Conservation (phyloP, 441 rosid species). For the Populus trichocarpa region DNA sequence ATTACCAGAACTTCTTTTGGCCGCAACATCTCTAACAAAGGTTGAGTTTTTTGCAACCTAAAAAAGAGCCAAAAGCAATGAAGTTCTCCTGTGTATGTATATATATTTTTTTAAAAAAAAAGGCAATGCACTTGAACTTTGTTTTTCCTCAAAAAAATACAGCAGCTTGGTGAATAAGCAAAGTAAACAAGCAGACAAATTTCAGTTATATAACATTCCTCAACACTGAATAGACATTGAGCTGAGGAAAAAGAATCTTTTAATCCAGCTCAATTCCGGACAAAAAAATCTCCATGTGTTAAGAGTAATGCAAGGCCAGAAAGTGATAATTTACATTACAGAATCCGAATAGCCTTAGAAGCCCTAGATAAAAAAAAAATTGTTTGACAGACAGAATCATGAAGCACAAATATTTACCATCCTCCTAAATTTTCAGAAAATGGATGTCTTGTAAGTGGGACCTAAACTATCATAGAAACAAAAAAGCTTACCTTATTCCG, state of each 20-base stretch:
- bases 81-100: no score
- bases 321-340: background rate
- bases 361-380: background rate
- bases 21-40: conserved; percentile 48
- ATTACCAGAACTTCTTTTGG: conserved; percentile 70
- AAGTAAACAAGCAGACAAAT: background rate
- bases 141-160: background rate
- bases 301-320: background rate
- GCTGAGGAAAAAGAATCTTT: background rate
- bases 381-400: background rate
- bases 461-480: background rate
- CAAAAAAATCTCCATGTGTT: background rate
- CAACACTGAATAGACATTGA: background rate
- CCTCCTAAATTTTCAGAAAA: conserved; percentile 6
- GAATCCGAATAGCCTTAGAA: background rate
- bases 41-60: conserved; percentile 48
- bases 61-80: conserved; percentile 9
- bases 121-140: background rate
- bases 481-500: conserved; percentile 53
- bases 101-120: background rate
- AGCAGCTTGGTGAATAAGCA: background rate
- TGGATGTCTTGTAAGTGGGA: background rate
- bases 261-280: background rate
- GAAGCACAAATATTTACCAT: background rate
- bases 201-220: no score